phyloP scores from a whole-genome alignment of 306 rosid species.

The Cicer arietinum region DNA sequence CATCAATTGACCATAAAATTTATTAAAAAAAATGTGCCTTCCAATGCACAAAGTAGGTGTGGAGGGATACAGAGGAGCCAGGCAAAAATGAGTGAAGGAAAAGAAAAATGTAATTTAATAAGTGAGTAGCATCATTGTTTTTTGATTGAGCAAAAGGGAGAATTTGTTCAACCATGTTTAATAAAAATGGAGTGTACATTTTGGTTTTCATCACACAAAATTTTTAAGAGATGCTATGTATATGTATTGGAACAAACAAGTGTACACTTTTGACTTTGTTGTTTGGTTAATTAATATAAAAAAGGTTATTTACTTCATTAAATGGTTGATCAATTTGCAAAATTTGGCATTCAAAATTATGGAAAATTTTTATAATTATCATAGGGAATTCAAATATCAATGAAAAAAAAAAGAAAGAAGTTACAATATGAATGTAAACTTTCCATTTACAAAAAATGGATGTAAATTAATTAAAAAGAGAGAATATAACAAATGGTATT shows the following conservation, averaged over 20 bases:
- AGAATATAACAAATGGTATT: too few species aligned
- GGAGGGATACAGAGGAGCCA: conserved; percentile 50
- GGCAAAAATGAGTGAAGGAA: conserved; percentile 39
- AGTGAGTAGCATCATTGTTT: conserved; percentile 31
- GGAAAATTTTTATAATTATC: neutral
- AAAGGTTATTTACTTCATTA: conserved; percentile 5
- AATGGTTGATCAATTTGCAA: neutral
- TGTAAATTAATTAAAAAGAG: too few species aligned
- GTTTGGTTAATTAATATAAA: conserved; percentile 38
- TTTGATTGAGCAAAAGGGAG: conserved; percentile 42
- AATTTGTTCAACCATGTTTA: conserved; percentile 42
- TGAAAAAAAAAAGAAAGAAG: too few species aligned
- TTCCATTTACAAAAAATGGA: too few species aligned
- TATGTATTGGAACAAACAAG: conserved; percentile 24
- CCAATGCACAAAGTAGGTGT: conserved; percentile 35
- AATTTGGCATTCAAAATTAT: neutral
- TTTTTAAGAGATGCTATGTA: neutral
- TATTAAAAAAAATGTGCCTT: conserved; percentile 21
- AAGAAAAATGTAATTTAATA: conserved; percentile 42
- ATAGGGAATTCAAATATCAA: neutral
- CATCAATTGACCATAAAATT: conserved; percentile 24
- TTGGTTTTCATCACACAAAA: conserved; percentile 13
- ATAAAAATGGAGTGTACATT: conserved; percentile 44
- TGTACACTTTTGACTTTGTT: conserved; percentile 41
- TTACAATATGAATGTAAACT: too few species aligned